phyloP scores from a whole-genome alignment of 139 green algal species.

The Picochlorum sp. region DNA sequence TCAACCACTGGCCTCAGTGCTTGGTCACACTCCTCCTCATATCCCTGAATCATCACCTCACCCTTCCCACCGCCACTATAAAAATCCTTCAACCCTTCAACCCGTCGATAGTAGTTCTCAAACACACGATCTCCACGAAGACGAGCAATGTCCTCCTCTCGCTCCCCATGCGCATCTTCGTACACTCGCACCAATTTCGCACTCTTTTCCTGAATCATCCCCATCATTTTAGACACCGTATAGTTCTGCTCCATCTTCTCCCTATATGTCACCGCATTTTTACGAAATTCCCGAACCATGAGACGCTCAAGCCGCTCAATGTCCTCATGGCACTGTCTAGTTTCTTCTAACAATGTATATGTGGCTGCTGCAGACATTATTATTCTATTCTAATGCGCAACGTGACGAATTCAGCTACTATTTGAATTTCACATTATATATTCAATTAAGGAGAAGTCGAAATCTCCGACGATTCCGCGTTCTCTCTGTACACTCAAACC shows the following conservation, averaged over 20 bases:
- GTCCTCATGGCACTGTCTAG: constrained; percentile 83
- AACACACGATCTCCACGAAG: constrained; percentile 54
- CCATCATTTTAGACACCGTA: constrained; percentile 67
- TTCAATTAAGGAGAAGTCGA: too few relatives aligned
- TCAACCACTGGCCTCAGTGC: constrained; percentile 35
- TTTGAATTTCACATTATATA: too few relatives aligned
- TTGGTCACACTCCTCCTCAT: constrained; percentile 45
- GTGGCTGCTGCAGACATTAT: constrained; percentile 49
- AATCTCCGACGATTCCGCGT: too few relatives aligned
- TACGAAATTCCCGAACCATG: constrained; percentile 75
- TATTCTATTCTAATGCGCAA: too few relatives aligned
- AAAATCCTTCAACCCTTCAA: constrained; percentile 86
- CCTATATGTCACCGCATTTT: constrained; percentile 67
- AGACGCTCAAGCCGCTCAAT: constrained; percentile 79
- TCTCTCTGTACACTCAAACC: too few relatives aligned
- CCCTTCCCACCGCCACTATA: constrained; percentile 53
- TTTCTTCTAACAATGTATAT: constrained; percentile 84
- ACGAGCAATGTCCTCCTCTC: constrained; percentile 83
- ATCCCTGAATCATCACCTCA: constrained; percentile 20
- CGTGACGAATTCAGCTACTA: too few relatives aligned
- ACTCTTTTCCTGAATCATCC: constrained; percentile 62
- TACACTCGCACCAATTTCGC: constrained; percentile 83
- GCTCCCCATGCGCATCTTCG: constrained; percentile 69
- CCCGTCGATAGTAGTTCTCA: constrained; percentile 79
- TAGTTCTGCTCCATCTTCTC: constrained; percentile 68